Percentiles rank a stretch among this genome's conserved stretches.
Evolutionary conservation across 2,329 filamentous ascomycete genomes (phyloP).

Genomic region (Fusarium sarcochroum): DNA sequence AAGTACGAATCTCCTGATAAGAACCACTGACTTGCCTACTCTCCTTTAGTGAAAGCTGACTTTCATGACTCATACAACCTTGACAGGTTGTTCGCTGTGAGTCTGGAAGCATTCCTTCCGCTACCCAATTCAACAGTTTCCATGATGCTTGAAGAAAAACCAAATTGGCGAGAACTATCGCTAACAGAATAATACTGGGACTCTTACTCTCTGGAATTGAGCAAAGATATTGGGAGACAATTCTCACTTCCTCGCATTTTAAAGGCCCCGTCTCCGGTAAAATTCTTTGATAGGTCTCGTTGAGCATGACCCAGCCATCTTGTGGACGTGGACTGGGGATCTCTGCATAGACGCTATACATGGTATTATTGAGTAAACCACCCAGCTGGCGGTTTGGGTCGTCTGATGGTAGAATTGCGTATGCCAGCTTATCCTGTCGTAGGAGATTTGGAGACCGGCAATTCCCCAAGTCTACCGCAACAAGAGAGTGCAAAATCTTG

Average conservation of each 20-base stretch:
- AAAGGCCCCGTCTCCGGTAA: conserved; percentile 4
- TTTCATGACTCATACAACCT: background rate
- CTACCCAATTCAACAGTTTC: conserved; percentile 18
- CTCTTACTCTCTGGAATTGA: conserved; percentile 29
- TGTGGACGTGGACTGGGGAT: conserved; percentile 7
- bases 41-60: background rate
- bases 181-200: conserved; percentile 20
- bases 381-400: conserved; percentile 17
- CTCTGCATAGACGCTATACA: background rate
- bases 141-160: conserved; percentile 36
- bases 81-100: conserved; percentile 4
- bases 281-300: conserved; percentile 19
- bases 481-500: conserved; percentile 20
- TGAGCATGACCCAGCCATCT: background rate
- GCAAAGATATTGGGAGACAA: conserved; percentile 32
- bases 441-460: conserved; percentile 10
- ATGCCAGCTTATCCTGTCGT: conserved; percentile 8
- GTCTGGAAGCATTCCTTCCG: conserved; percentile 10
- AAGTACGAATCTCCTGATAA: no score
- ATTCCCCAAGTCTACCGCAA: conserved; percentile 26
- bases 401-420: conserved; percentile 24
- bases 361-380: background rate
- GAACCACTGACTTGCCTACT: no score
- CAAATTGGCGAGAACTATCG: conserved; percentile 27
- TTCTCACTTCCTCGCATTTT: background rate